Conservation (phyloP, 2,329 filamentous ascomycete genomes). For the Sarocladium kiliense region DNA sequence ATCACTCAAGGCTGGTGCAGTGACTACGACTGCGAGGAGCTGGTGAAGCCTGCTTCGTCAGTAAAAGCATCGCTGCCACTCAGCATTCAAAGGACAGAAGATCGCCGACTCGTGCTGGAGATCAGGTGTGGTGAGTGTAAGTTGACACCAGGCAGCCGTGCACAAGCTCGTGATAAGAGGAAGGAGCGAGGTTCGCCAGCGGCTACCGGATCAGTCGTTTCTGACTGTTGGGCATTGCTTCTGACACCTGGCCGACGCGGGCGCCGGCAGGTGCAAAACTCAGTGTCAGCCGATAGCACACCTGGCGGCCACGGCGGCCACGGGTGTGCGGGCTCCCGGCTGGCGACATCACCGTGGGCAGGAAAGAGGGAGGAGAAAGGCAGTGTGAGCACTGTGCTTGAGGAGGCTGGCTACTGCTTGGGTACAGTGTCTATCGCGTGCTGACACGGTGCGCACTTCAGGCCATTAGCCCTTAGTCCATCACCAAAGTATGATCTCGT, state of each 20-base stretch:
- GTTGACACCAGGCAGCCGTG: neutral
- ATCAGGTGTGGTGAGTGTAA: no score
- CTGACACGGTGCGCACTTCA: no score
- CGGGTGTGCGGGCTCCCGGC: neutral
- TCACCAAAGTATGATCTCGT: no score
- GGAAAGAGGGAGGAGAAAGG: neutral
- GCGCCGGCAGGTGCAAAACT: neutral
- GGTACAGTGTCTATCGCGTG: neutral
- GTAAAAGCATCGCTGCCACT: neutral
- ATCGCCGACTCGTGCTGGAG: no score
- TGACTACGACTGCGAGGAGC: no score
- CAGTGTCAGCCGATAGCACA: neutral
- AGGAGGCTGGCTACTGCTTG: neutral
- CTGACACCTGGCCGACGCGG: neutral
- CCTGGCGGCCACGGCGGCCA: neutral
- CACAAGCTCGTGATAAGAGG: neutral
- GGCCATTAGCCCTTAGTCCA: neutral
- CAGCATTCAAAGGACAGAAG: neutral
- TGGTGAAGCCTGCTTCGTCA: no score
- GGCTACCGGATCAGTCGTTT: no score
- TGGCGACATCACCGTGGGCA: neutral
- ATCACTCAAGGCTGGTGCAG: no score
- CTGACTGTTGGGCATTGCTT: neutral
- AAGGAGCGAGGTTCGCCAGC: neutral
- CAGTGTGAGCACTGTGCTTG: neutral